Evolutionary conservation across 2,329 filamentous ascomycete species (phyloP).

Genomic region (Cordyceps sp.): DNA sequence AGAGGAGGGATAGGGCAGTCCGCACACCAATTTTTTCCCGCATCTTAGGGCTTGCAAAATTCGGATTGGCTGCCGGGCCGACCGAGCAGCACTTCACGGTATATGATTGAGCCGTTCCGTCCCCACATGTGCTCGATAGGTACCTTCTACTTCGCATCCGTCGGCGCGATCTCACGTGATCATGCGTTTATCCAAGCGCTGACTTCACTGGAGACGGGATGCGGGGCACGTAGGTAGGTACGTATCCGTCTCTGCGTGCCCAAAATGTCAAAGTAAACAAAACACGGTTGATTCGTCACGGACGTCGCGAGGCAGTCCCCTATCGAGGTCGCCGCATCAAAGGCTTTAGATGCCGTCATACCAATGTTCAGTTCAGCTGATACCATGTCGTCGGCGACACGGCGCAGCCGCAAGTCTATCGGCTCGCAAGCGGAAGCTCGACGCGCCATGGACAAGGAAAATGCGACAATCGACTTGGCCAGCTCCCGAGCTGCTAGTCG

Average conservation of each 20-base stretch:
- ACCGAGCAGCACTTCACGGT: too few relatives aligned
- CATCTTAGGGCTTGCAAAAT: conserved; percentile 25
- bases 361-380: conserved; percentile 16
- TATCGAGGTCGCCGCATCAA: too few relatives aligned
- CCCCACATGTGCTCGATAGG: too few relatives aligned
- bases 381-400: conserved; percentile 36
- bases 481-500: conserved; percentile 33
- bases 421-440: conserved; percentile 36
- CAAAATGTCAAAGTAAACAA: conserved; percentile 19
- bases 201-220: too few relatives aligned
- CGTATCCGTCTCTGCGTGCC: conserved; percentile 5
- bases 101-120: neutral
- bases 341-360: conserved; percentile 6
- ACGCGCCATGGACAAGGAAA: conserved; percentile 55
- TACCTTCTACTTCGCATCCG: too few relatives aligned
- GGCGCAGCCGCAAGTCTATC: conserved; percentile 56
- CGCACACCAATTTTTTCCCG: conserved; percentile 17
- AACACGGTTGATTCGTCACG: too few relatives aligned
- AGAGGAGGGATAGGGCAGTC: conserved; percentile 21
- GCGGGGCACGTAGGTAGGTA: neutral
- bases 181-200: too few relatives aligned
- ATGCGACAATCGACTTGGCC: conserved; percentile 51
- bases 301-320: too few relatives aligned
- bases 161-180: neutral
- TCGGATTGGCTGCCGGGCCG: conserved; percentile 15